phyloP scores from a whole-genome alignment of 192 early-diverging fungal species.

The Chytriomyces sp. region DNA sequence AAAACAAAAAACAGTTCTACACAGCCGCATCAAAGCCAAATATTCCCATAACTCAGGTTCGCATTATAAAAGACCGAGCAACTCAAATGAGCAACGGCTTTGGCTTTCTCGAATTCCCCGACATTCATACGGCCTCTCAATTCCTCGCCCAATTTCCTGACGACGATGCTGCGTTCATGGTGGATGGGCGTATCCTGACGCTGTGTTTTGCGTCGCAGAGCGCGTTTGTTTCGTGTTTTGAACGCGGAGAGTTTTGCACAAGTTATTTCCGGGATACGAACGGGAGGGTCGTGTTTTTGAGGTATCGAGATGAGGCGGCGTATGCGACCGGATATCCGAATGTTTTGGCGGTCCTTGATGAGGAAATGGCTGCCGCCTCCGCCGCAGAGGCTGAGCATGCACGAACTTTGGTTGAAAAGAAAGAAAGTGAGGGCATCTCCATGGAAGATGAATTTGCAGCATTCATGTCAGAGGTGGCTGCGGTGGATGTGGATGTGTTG shows the following conservation, averaged over 20 bases:
- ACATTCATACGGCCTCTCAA: slow-evolving; percentile 32
- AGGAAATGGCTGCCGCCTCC: slow-evolving; percentile 18
- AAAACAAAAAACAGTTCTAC: neutral
- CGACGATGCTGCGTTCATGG: slow-evolving; percentile 35
- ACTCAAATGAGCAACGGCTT: slow-evolving; percentile 67
- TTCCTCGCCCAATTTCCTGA: slow-evolving; percentile 6
- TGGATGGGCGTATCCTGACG: slow-evolving; percentile 52
- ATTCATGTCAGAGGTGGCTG: slow-evolving; percentile 64
- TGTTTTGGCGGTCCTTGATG: slow-evolving; percentile 1
- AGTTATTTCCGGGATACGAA: slow-evolving; percentile 24
- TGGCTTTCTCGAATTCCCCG: slow-evolving; percentile 64
- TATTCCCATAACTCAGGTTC: slow-evolving; percentile 39
- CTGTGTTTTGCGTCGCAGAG: slow-evolving; percentile 61
- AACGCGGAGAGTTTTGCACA: slow-evolving; percentile 63
- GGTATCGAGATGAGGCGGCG: slow-evolving; percentile 71
- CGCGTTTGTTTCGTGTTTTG: slow-evolving; percentile 69
- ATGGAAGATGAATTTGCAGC: slow-evolving; percentile 68
- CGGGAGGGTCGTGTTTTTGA: slow-evolving; percentile 47
- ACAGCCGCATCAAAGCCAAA: slow-evolving; percentile 21
- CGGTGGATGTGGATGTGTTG: neutral
- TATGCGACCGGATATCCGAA: slow-evolving; percentile 55
- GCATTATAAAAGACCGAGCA: slow-evolving; percentile 62
- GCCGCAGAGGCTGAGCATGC: slow-evolving; percentile 7
- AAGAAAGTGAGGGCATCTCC: slow-evolving; percentile 16
- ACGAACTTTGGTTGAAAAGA: neutral